Evolutionary conservation across 352 stramenopile species (phyloP).

Genomic region (Albugo candida): DNA sequence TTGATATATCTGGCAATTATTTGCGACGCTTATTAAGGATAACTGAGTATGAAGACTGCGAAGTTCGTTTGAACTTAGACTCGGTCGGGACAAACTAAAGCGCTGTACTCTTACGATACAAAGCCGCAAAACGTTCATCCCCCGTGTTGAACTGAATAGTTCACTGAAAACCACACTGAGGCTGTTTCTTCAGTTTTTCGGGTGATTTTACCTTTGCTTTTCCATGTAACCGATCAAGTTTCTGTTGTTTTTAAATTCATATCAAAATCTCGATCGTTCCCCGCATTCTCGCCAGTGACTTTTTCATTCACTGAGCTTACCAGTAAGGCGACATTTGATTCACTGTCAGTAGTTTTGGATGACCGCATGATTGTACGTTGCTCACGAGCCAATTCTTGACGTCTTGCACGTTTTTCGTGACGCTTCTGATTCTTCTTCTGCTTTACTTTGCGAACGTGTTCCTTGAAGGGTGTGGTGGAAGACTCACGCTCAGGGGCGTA

Average conservation of each 20-base stretch:
- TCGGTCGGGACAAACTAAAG: slow-evolving; percentile 73
- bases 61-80: slow-evolving; percentile 66
- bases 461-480: slow-evolving; percentile 68
- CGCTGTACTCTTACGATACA: slow-evolving; percentile 54
- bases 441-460: slow-evolving; percentile 72
- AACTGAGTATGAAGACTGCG: too few relatives aligned
- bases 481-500: slow-evolving; percentile 51
- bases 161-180: slow-evolving; percentile 44
- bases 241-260: slow-evolving; percentile 59
- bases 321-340: background rate
- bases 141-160: slow-evolving; percentile 52
- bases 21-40: too few relatives aligned
- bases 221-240: slow-evolving; percentile 26
- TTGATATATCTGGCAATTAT: too few relatives aligned
- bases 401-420: slow-evolving; percentile 42
- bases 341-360: slow-evolving; percentile 20
- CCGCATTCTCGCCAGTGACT: slow-evolving; percentile 8
- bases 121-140: slow-evolving; percentile 48
- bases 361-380: slow-evolving; percentile 31
- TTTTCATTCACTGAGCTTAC: slow-evolving; percentile 14
- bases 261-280: slow-evolving; percentile 56
- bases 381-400: slow-evolving; percentile 41
- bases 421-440: slow-evolving; percentile 68
- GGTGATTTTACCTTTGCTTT: slow-evolving; percentile 66
- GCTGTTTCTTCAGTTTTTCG: slow-evolving; percentile 44